Percentiles rank a stretch among this genome's conserved stretches.
Conservation (phyloP, 495 filamentous ascomycete species). For the Penicillium nucicola region DNA sequence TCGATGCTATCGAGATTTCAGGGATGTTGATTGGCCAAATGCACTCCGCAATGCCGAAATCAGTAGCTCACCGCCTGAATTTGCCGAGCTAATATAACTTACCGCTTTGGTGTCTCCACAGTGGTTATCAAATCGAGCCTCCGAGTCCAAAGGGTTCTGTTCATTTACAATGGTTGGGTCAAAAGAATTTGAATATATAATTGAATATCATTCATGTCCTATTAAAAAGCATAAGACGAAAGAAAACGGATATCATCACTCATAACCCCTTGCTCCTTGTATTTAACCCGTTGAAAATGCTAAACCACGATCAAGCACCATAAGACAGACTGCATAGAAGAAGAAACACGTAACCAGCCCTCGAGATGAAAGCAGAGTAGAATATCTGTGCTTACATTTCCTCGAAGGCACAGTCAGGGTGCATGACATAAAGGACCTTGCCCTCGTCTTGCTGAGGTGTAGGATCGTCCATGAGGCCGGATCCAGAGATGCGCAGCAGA, state of each 20-base stretch:
- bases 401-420: constrained; percentile 90
- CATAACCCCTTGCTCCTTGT: constrained; percentile 28
- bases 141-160: too few species aligned
- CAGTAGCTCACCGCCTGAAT: background rate
- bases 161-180: too few species aligned
- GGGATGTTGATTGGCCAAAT: constrained; percentile 17
- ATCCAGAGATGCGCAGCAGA: constrained; percentile 85
- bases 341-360: constrained; percentile 1
- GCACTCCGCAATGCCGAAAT: constrained; percentile 7
- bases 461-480: constrained; percentile 63
- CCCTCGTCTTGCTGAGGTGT: constrained; percentile 41
- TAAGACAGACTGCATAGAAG: constrained; percentile 12
- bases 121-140: too few species aligned
- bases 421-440: constrained; percentile 79
- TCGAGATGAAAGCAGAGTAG: background rate
- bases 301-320: constrained; percentile 12
- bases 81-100: background rate
- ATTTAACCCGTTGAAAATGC: constrained; percentile 27
- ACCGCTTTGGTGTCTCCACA: too few species aligned
- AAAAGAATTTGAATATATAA: background rate
- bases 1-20: constrained; percentile 27
- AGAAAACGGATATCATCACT: constrained; percentile 33
- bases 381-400: constrained; percentile 42
- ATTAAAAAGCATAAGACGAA: constrained; percentile 11
- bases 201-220: constrained; percentile 15